Evolutionary conservation across 352 stramenopile species (phyloP).

Genomic region (Globisporangium spiculum): DNA sequence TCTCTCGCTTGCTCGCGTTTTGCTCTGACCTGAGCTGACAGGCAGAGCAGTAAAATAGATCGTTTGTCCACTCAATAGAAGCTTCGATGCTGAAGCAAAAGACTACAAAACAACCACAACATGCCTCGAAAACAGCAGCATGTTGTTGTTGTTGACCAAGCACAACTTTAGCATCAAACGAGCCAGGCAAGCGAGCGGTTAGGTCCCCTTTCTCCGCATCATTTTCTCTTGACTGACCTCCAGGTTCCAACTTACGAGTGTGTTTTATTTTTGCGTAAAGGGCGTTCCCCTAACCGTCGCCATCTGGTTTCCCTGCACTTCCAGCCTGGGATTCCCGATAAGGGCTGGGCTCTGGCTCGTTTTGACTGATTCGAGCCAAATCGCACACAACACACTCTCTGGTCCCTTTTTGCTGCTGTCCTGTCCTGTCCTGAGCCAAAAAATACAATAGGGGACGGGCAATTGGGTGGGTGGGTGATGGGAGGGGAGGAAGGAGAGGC

Average conservation of each 20-base stretch:
- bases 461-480: not conserved
- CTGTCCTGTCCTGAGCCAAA: not conserved
- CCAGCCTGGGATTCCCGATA: not conserved
- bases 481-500: not conserved
- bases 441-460: not conserved
- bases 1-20: not conserved
- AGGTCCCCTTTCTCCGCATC: too few relatives aligned
- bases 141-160: not conserved
- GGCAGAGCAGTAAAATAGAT: not conserved
- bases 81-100: not conserved
- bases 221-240: too few relatives aligned
- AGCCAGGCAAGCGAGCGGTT: not conserved
- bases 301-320: slow-evolving; percentile 1
- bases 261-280: not conserved
- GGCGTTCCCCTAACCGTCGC: not conserved
- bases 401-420: not conserved
- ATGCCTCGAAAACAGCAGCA: not conserved
- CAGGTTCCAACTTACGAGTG: too few relatives aligned
- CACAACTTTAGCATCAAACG: not conserved
- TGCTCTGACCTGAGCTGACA: not conserved
- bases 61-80: not conserved
- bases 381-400: not conserved
- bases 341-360: not conserved
- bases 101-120: too few relatives aligned
- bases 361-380: not conserved